Percentiles rank a stretch among this genome's conserved stretches.
Conservation (phyloP, 768 basidiomycete species). For the Lentinus brumalis region DNA sequence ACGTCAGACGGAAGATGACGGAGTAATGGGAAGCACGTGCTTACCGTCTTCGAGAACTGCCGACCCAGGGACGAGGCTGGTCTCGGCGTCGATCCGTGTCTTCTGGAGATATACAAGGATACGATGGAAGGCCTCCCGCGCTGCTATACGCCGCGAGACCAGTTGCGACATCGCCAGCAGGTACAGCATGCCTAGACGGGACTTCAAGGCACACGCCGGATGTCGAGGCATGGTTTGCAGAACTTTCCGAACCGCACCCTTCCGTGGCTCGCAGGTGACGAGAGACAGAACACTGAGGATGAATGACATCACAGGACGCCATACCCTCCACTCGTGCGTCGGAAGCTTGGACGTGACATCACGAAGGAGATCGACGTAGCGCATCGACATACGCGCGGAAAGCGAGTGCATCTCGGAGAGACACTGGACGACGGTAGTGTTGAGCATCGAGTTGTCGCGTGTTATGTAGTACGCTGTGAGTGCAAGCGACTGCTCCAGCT, state of each 20-base stretch:
- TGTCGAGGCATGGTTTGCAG: conserved; percentile 2
- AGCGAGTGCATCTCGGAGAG: conserved; percentile 7
- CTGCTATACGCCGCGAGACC: background rate
- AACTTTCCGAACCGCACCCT: conserved; percentile 1
- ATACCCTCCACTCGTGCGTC: background rate
- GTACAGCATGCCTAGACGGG: conserved; percentile 7
- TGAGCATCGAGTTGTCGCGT: conserved; percentile 4
- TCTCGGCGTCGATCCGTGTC: conserved; percentile 2
- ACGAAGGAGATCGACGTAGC: conserved; percentile 3
- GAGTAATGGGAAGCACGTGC: background rate
- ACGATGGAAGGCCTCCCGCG: conserved; percentile 2
- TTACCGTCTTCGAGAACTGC: conserved; percentile 6
- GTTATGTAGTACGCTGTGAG: conserved; percentile 9
- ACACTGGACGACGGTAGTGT: conserved; percentile 1
- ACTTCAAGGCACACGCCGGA: background rate
- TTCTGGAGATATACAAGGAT: background rate
- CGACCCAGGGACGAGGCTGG: background rate
- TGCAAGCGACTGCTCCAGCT: conserved; percentile 11
- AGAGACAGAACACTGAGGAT: conserved; percentile 8
- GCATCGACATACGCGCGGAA: conserved; percentile 7
- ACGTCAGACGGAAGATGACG: background rate
- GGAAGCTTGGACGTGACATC: background rate
- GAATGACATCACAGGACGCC: conserved; percentile 9
- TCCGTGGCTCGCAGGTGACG: conserved; percentile 5
- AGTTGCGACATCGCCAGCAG: conserved; percentile 6